phyloP scores from a whole-genome alignment of 176 grass and related monocot genomes.

The Musa itinerans region DNA sequence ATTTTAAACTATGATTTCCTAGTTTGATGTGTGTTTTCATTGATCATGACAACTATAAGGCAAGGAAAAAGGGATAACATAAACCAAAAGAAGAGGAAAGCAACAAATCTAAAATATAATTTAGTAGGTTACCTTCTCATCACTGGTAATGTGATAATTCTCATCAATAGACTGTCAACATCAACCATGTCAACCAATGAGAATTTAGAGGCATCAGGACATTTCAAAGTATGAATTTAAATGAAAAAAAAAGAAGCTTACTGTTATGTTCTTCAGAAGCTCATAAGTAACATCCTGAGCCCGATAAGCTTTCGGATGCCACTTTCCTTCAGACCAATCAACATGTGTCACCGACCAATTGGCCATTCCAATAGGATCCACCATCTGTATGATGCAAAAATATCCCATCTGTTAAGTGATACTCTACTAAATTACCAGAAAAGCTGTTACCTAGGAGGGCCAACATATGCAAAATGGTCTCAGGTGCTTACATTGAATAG shows the following conservation, averaged over 20 bases:
- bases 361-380: constrained; percentile 82
- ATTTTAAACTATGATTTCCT: too few relatives aligned
- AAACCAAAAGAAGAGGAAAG: not conserved
- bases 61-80: not conserved
- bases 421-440: constrained; percentile 10
- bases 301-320: constrained; percentile 85
- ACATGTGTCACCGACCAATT: constrained; percentile 98
- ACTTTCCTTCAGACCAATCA: constrained; percentile 97
- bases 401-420: not conserved
- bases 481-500: constrained; percentile 65
- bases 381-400: constrained; percentile 39
- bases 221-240: not conserved
- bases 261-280: constrained; percentile 81
- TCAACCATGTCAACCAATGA: constrained; percentile 4
- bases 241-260: constrained; percentile 28
- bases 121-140: constrained; percentile 51
- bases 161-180: constrained; percentile 68
- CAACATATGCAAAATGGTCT: constrained; percentile 16
- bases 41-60: not conserved
- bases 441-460: constrained; percentile 5
- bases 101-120: not conserved
- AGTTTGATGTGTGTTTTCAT: too few relatives aligned
- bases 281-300: constrained; percentile 78
- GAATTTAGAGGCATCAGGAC: not conserved
- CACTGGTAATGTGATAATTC: constrained; percentile 73